These are phyloP conservation scores for Calophaca sinica DNA, from an alignment of 306 rosid genomes.

Conservation along the genomic window DNA sequence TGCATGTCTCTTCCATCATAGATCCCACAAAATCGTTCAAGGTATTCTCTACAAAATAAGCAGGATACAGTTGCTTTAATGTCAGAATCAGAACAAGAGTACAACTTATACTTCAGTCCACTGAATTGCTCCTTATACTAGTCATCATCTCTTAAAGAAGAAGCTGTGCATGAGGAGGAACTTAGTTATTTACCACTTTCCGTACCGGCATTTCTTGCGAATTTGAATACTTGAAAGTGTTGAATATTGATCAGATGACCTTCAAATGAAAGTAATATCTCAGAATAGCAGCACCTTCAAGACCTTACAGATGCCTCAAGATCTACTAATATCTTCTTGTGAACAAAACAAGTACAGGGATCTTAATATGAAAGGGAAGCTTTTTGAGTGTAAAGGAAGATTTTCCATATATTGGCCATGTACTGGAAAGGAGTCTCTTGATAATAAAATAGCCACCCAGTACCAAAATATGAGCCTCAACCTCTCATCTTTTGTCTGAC, in stretches of 20 bases:
- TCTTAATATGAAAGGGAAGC: conserved; percentile 2
- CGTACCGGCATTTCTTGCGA: background rate
- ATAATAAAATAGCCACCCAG: too few species aligned
- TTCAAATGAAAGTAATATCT: background rate
- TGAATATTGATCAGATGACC: background rate
- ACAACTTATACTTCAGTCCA: background rate
- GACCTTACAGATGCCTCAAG: background rate
- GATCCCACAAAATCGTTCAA: background rate
- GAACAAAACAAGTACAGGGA: background rate
- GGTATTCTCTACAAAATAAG: too few species aligned
- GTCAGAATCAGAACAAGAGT: background rate
- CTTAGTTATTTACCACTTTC: background rate
- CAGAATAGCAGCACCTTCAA: background rate
- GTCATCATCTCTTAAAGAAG: background rate
- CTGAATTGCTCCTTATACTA: background rate
- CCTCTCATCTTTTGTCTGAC: background rate
- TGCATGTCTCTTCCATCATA: background rate
- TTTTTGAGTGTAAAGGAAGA: background rate
- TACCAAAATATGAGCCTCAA: conserved; percentile 4
- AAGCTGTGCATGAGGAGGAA: background rate
- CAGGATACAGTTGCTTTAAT: too few species aligned
- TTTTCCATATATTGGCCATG: too few species aligned
- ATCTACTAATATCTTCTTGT: conserved; percentile 8
- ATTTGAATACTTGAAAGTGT: background rate
- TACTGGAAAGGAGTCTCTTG: too few species aligned